Evolutionary conservation across 192 early-diverging fungal genomes (phyloP), one percentile per base, ranked within the genome.

Genomic region (Mycoemilia scoparia): DNA sequence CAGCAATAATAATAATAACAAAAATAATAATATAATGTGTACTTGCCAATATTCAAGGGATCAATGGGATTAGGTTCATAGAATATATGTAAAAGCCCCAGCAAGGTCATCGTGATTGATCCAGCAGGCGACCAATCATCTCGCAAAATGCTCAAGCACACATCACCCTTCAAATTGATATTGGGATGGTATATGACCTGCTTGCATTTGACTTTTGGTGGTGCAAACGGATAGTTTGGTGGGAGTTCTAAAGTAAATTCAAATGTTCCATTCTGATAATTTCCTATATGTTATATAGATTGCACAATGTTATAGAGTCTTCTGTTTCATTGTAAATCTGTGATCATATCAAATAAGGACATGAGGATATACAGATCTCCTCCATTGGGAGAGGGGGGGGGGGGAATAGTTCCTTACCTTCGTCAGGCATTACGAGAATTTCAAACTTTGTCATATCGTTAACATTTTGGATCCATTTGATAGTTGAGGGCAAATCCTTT

Each of bases 101-200:
- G 79, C 40, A 95, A 46, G 18, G 93, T 73, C 25, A 84, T 66
- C 50, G 87, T 79, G 33, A 98, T 68, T 46, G 82, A 88, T 33
- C 95, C 67, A n/a, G 93, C 93, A 2, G 93, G 93, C 47, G 89
- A 91, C 93, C 93, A 97, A 57, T 97, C 88, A 51, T 97, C 90
- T 39, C 93, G 77, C 43, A 97, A 61, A 40, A 97, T 85, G 56
- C 95, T 95, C 18, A 97, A 62, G 45, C 93, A 97, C 21, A 97
- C 80, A 28, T 95, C 89, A 27, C 93, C 93, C 32, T 89, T 83
- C 5, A 87, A 61, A 45, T 97, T 86, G 51, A 97, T 92, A 55
- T 97, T 97, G 7, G 93, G 93, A 56, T 97, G 93, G 58, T 87
- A 97, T 32, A 96, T 89, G 63, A 79, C 62, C 57, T 89, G 80